Conservation (phyloP, 768 basidiomycete genomes). For the Russula lepida region DNA sequence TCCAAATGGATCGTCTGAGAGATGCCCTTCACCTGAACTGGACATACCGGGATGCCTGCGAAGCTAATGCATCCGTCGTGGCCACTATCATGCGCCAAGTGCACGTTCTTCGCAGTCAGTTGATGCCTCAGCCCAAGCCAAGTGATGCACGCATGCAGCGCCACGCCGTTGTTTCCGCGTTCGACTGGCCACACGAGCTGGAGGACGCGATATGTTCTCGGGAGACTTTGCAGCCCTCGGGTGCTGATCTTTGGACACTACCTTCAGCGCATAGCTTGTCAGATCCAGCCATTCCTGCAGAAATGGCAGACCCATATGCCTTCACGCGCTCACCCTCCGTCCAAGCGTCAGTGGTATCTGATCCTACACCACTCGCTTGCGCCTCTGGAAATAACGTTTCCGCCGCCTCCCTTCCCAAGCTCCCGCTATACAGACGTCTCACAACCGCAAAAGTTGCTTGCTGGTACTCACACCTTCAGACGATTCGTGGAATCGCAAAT, state of each 20-base stretch:
- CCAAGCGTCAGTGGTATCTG: neutral
- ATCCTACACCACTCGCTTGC: constrained; percentile 14
- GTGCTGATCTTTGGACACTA: constrained; percentile 22
- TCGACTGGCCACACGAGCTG: constrained; percentile 23
- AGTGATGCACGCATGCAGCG: constrained; percentile 22
- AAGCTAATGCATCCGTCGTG: constrained; percentile 34
- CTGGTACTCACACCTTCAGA: constrained; percentile 59
- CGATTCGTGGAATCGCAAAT: constrained; percentile 37
- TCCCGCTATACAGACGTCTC: constrained; percentile 44
- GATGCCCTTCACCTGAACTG: constrained; percentile 40
- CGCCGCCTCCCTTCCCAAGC: constrained; percentile 27
- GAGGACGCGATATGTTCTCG: constrained; percentile 10
- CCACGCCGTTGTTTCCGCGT: neutral
- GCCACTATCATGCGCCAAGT: constrained; percentile 39
- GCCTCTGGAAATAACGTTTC: constrained; percentile 31
- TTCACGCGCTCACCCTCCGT: neutral
- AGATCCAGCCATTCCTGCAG: neutral
- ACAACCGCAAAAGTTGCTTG: constrained; percentile 57
- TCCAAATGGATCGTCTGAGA: constrained; percentile 50
- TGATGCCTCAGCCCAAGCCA: constrained; percentile 34
- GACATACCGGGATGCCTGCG: constrained; percentile 45
- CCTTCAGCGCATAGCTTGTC: constrained; percentile 1
- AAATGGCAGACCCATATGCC: neutral
- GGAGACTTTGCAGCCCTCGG: constrained; percentile 9
- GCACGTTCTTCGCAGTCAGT: constrained; percentile 25